A percentile compares a stretch with the other conserved stretches of the same genome.
Conservation (phyloP, 2,329 filamentous ascomycete species). For the Leptographium procerum region DNA sequence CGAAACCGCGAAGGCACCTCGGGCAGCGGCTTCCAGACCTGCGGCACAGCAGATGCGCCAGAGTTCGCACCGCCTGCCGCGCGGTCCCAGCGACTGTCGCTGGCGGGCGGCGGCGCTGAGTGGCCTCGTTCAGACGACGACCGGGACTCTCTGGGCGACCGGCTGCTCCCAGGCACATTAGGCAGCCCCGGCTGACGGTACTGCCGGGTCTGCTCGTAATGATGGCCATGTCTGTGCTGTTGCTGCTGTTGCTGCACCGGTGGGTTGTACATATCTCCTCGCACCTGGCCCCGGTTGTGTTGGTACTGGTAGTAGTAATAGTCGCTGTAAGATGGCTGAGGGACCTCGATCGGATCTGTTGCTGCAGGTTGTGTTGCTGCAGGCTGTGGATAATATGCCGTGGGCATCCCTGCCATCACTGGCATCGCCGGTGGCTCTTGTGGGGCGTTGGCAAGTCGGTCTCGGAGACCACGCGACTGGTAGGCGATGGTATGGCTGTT, state of each 20-base stretch:
- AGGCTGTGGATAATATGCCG: neutral
- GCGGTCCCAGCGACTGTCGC: slow-evolving; percentile 35
- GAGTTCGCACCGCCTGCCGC: neutral
- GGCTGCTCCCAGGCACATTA: slow-evolving; percentile 10
- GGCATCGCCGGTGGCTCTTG: slow-evolving; percentile 1
- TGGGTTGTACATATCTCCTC: slow-evolving; percentile 7
- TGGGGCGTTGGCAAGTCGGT: slow-evolving; percentile 25
- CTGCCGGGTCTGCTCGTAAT: neutral
- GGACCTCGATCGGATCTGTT: slow-evolving; percentile 7
- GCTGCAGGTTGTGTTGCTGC: neutral
- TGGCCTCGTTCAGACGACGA: slow-evolving; percentile 31
- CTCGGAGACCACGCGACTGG: slow-evolving; percentile 32
- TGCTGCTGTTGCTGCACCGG: slow-evolving; percentile 3
- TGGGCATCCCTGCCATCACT: neutral
- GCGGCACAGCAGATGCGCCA: neutral
- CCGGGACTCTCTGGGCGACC: slow-evolving; percentile 16
- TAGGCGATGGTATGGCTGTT: slow-evolving; percentile 35
- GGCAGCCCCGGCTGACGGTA: neutral
- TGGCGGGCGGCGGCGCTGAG: slow-evolving; percentile 37
- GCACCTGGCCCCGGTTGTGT: slow-evolving; percentile 1
- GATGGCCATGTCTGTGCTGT: neutral
- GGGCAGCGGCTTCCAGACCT: slow-evolving; percentile 31
- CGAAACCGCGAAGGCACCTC: slow-evolving; percentile 25
- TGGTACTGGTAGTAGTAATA: slow-evolving; percentile 12
- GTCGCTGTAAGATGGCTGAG: neutral